Evolutionary conservation across 2,329 filamentous ascomycete species (phyloP).

Genomic region (Fusarium piperis): DNA sequence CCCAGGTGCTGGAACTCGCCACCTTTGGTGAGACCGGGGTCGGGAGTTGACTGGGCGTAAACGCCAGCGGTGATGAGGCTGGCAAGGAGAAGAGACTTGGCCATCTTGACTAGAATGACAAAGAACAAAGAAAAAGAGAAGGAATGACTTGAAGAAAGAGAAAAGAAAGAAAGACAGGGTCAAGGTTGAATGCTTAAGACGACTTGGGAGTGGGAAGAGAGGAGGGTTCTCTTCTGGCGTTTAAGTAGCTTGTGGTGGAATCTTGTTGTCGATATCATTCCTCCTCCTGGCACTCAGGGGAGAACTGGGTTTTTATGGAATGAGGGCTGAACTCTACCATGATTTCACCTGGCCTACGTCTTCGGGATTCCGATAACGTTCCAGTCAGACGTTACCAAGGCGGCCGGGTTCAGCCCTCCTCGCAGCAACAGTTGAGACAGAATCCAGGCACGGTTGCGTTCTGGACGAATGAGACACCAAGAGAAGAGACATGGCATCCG

Average conservation of each 20-base stretch:
- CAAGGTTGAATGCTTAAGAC: not conserved
- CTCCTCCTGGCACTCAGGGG: not conserved
- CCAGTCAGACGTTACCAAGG: not conserved
- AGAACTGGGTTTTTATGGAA: slow-evolving; percentile 2
- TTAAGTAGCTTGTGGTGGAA: not conserved
- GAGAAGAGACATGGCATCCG: not conserved
- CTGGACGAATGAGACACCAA: not conserved
- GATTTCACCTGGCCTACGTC: not conserved
- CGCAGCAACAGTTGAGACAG: not conserved
- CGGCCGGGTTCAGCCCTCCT: not conserved
- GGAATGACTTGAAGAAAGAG: slow-evolving; percentile 22
- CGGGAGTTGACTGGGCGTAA: slow-evolving; percentile 23
- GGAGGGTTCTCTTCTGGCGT: slow-evolving; percentile 16
- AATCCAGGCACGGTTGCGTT: not conserved
- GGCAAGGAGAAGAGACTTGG: slow-evolving; percentile 11
- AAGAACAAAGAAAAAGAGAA: slow-evolving; percentile 22
- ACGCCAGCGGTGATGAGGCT: slow-evolving; percentile 10
- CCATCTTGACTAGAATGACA: slow-evolving; percentile 22
- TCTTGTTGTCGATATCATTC: not conserved
- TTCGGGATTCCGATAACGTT: slow-evolving; percentile 1
- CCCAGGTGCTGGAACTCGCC: slow-evolving; percentile 22
- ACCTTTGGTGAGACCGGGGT: slow-evolving; percentile 10
- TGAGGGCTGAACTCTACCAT: not conserved
- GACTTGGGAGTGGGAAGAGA: not conserved
- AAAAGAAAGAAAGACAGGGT: slow-evolving; percentile 18